Base-by-base conservation (phyloP, 345 rosid species). In the Eucalyptus regnans region DNA sequence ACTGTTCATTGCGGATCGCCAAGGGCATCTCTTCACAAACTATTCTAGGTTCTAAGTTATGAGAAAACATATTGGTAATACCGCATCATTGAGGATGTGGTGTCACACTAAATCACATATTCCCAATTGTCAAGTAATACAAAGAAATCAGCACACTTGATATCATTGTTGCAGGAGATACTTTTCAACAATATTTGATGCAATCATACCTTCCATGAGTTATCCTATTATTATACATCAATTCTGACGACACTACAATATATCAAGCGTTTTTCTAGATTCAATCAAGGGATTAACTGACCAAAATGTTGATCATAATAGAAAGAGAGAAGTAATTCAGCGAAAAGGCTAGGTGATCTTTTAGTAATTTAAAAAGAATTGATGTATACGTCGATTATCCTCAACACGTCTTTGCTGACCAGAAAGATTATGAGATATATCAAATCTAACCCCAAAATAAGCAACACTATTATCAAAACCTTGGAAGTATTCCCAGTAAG, bases 321-420 rank as follows among this genome's bases (percentile, higher is more conserved):
- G 22, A 4, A 66, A 66, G 23, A 66, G 31, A 0, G 12, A 15
- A 4, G 76, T 15, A 7, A 2, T 66, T 16, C 41, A 66, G 3
- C 2, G 0, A 64, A 64, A 64, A 6, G 6, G 15, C 0, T 64
- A 31, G 79, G 6, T 13, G 79, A 22, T 46, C 13, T 1, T 18
- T 5, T 17, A 9, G 84, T 13, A 31, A 41, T 48, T n/a, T 44
- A 31, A 60, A 14, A 14, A 48, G 79, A 48, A 10, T 18, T 33
- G 33, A 33, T 25, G 37, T 91, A 71, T 88, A 95, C 99, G 98
- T 96, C 92, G 80, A 94, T 91, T 22, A 96, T 94, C 91, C 98
- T 94, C 90, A 94, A 86, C 80, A 93, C 27, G 89, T 96, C 99
- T 87, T 93, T 96, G 86, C 99, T 96, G 14, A 96, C 91, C 86